Evolutionary conservation across 2,329 filamentous ascomycete species (phyloP).

Genomic region (Fusarium sp.): DNA sequence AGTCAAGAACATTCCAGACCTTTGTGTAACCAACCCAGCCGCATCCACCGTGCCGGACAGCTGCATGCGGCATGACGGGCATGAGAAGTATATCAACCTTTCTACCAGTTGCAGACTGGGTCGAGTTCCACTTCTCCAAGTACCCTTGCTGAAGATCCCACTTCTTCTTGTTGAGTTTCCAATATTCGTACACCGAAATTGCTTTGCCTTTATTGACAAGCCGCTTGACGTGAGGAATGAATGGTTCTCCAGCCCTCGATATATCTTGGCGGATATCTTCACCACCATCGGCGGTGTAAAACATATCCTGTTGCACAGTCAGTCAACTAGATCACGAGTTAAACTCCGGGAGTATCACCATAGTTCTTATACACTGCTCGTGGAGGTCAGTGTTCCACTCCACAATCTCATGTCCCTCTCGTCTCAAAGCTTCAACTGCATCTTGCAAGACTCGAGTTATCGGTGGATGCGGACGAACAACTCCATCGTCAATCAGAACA

Average conservation of each 20-base stretch:
- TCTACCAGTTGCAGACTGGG: background rate
- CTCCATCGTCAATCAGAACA: background rate
- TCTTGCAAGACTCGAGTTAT: background rate
- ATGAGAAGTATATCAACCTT: background rate
- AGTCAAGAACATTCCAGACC: background rate
- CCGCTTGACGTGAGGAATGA: background rate
- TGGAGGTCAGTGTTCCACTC: background rate
- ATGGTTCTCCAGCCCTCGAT: background rate
- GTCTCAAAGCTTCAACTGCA: background rate
- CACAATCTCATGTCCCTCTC: background rate
- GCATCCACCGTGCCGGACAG: background rate
- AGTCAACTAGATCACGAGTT: background rate
- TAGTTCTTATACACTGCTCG: slow-evolving; percentile 1
- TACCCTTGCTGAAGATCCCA: background rate
- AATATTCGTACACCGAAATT: background rate
- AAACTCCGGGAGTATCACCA: background rate
- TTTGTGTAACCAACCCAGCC: slow-evolving; percentile 4
- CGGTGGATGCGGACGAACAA: background rate
- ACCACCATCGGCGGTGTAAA: background rate
- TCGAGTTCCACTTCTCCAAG: background rate
- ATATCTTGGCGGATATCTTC: background rate
- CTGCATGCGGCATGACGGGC: background rate
- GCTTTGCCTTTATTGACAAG: background rate
- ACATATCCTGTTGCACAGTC: background rate
- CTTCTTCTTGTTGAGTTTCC: background rate